phyloP scores from a whole-genome alignment of 176 grass and related monocot genomes.

The Paspalum notatum region DNA sequence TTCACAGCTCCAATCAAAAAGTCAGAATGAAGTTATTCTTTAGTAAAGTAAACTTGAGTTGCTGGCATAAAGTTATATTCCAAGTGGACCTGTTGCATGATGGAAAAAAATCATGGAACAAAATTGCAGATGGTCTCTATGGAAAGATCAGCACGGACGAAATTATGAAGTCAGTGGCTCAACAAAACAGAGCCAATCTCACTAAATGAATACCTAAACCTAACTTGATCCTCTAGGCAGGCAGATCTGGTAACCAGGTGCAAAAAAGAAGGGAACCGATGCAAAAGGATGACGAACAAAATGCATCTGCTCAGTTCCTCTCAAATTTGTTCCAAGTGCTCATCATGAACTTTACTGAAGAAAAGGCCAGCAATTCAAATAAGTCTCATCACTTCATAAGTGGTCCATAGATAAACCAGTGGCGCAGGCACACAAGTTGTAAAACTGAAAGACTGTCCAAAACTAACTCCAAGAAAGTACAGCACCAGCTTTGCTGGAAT shows the following conservation, averaged over 20 bases:
- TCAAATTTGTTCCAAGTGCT: background rate
- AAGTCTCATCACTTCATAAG: background rate
- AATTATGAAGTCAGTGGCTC: background rate
- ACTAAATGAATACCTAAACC: background rate
- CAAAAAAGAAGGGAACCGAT: background rate
- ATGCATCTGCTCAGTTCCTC: background rate
- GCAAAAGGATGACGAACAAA: background rate
- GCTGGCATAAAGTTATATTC: background rate
- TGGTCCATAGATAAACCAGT: background rate
- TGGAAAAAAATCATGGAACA: background rate
- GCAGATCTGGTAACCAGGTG: background rate
- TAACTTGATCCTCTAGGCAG: background rate
- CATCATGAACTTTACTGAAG: background rate
- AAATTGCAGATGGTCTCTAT: background rate
- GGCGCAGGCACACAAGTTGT: background rate
- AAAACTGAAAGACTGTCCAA: background rate
- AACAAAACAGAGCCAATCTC: background rate
- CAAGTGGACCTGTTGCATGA: background rate
- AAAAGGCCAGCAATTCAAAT: too few relatives aligned
- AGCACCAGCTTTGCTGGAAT: background rate
- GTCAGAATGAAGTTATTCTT: background rate
- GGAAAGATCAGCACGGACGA: background rate
- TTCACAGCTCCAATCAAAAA: background rate
- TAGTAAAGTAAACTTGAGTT: background rate
- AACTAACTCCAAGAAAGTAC: background rate